These are phyloP conservation scores for bread wheat (Triticum aestivum) DNA, from an alignment of 176 grass and related monocot species.

Conservation along the genomic window DNA sequence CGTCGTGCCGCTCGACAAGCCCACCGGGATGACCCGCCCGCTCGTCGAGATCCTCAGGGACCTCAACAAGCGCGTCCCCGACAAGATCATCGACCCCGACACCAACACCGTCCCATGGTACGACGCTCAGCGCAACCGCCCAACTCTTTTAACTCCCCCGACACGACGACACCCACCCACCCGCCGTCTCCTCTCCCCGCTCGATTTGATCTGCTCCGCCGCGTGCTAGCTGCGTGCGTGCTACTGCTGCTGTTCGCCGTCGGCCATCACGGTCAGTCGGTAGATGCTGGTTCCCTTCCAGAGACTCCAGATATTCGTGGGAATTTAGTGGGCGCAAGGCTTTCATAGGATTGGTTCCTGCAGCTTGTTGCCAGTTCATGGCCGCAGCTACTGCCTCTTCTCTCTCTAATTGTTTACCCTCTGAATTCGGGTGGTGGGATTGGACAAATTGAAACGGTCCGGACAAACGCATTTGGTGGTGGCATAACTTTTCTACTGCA, in stretches of 20 bases:
- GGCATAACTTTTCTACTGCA: neutral
- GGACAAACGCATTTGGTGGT: neutral
- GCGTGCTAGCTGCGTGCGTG: neutral
- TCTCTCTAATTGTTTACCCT: neutral
- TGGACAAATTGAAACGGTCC: neutral
- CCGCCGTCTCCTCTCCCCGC: neutral
- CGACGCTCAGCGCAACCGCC: neutral
- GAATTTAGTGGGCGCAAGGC: too few species aligned
- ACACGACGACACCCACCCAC: neutral
- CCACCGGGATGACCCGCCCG: slow-evolving; percentile 68
- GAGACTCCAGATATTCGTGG: neutral
- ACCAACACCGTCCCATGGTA: slow-evolving; percentile 75
- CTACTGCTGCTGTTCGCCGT: neutral
- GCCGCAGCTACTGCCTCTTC: neutral
- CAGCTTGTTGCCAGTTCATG: neutral
- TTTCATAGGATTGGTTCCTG: neutral
- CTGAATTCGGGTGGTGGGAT: neutral
- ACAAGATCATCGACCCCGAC: slow-evolving; percentile 85
- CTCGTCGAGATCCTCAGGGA: slow-evolving; percentile 96
- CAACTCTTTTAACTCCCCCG: neutral
- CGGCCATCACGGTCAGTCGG: neutral
- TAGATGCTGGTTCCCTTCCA: neutral
- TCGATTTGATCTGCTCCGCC: neutral
- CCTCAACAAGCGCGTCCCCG: slow-evolving; percentile 97
- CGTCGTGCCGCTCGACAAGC: slow-evolving; percentile 85